Evolutionary conservation across 2,329 filamentous ascomycete genomes (phyloP), one percentile per base, ranked within the genome.

Genomic region (Curvularia hawaiiensis): DNA sequence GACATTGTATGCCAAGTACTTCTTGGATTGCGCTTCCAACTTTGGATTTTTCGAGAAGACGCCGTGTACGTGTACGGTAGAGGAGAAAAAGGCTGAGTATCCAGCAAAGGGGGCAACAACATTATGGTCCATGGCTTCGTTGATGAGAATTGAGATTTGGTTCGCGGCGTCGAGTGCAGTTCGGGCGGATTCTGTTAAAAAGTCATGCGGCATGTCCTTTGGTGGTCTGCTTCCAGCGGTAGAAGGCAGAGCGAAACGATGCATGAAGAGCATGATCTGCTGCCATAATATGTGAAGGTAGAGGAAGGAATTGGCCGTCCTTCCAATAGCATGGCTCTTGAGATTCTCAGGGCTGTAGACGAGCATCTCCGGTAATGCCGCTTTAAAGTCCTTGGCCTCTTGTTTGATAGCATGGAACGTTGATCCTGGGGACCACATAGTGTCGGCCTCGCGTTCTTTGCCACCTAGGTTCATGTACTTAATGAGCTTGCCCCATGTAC

Each of bases 1-100:
- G 68, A 98, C 90, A 64, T 97, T 98, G 63, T 88, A 90, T 1
- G 90, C 88, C 16, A 97, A 81, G 69, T 97, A 93, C 63, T 88
- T 87, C 78, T 96, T 97, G 9, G 91, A 92, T 9, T 86, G 85
- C 12, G 85, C 84, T 73, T 96, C 91, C 49, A 96, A 83, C 11
- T 85, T 80, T 14, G 87, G 80, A 63, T 96, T 93, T 61, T 91
- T 91, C 4, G 92, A 95, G 72, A 97, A 96, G 3, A 96, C 92
- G 6, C 92, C 92, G 66, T 92, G 90, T 22, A 98, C 90, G 70
- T 98, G 95, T n/a, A 97, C 90, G 0, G 92, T 96, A 51, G 92
- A 95, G 1, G 94, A 93, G 22, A 93, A 87, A 73, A 97, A 98
- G 2, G 94, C 92, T 67, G 91, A 96, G 75, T 98, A 99, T 1